Evolutionary conservation across 441 rosid species (phyloP), one percentile per base, ranked within the genome.

Genomic region (Sinapis alba): DNA sequence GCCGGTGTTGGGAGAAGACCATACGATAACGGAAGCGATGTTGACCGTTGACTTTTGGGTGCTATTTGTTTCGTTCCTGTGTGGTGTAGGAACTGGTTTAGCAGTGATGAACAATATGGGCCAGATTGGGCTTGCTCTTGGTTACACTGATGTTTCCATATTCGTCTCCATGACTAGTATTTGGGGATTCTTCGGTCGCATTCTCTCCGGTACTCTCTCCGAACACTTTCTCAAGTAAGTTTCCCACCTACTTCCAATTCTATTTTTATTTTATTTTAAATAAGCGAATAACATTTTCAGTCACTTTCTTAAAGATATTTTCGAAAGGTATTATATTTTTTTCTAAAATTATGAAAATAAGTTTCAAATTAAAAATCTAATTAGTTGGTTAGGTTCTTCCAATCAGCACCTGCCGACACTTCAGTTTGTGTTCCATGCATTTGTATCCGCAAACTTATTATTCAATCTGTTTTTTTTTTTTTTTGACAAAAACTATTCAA

Each of bases 31-130:
- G 16, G 94, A 94, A 74, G 90, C 90, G 26, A 1, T 92, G 71
- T 23, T 32, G 78, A 92, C 91, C 9, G 59, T 79, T 27, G 99
- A 94, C 70, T 92, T 94, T 69, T 94, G 98, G 98, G 71, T 94
- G 28, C 54, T 94, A 41, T 94, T 94, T n/a, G 77, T 81, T 4
- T 90, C 98, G 47, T 94, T 94, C 73, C 62, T 94, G 7, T 89
- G 92, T 51, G 99, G 99, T 10, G 98, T 92, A 0, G 99, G 99
- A 1, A 90, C 99, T 0, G 99, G 99, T 1, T 68, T 94, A 76
- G 90, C 98, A 0, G 97, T 92, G 61, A 87, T 87, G 90, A 92
- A 94, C 75, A 94, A 94, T 53, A 86, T 89, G 96, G 97, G 94
- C 4, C 99, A 94, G 78, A 94, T 94, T 1, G 99, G 99, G 0